phyloP scores from a whole-genome alignment of 2,329 filamentous ascomycete species.

The Diaporthe ampelina region DNA sequence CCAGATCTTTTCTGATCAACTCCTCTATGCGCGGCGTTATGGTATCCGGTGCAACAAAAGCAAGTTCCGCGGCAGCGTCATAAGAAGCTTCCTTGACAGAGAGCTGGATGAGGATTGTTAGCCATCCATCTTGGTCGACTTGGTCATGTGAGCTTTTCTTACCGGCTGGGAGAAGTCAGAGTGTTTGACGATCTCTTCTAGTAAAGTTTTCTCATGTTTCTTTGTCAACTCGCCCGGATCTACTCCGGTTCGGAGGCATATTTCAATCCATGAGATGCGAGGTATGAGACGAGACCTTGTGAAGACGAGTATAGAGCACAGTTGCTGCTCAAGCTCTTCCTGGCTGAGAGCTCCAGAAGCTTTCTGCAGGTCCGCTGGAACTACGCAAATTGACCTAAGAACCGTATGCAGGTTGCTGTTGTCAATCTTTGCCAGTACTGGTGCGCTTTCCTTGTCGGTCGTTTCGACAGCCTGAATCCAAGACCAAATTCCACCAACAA shows the following conservation, averaged over 20 bases:
- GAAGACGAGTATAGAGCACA: conserved; percentile 83
- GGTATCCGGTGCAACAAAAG: conserved; percentile 89
- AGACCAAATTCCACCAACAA: conserved; percentile 83
- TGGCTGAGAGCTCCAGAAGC: conserved; percentile 61
- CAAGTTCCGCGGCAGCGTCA: conserved; percentile 88
- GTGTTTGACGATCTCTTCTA: conserved; percentile 74
- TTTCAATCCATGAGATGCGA: conserved; percentile 87
- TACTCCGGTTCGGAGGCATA: conserved; percentile 82
- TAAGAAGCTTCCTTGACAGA: conserved; percentile 79
- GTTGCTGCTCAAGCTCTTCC: conserved; percentile 74
- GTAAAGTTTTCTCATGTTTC: conserved; percentile 72
- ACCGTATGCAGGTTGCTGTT: conserved; percentile 73
- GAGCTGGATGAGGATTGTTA: conserved; percentile 10
- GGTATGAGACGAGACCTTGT: conserved; percentile 84
- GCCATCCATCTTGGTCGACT: background rate
- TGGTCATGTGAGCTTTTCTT: conserved; percentile 9
- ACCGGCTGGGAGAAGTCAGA: conserved; percentile 41
- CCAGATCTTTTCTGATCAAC: conserved; percentile 81
- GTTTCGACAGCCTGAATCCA: conserved; percentile 78
- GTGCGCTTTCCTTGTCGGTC: conserved; percentile 84
- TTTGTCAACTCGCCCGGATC: conserved; percentile 86
- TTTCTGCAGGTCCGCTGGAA: conserved; percentile 63
- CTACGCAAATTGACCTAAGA: conserved; percentile 74
- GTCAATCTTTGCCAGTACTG: conserved; percentile 74
- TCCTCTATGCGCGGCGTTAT: conserved; percentile 83